Evolutionary conservation across 2,329 filamentous ascomycete genomes (phyloP), one percentile per base, ranked within the genome.

Genomic region (Dactylellina sp.): DNA sequence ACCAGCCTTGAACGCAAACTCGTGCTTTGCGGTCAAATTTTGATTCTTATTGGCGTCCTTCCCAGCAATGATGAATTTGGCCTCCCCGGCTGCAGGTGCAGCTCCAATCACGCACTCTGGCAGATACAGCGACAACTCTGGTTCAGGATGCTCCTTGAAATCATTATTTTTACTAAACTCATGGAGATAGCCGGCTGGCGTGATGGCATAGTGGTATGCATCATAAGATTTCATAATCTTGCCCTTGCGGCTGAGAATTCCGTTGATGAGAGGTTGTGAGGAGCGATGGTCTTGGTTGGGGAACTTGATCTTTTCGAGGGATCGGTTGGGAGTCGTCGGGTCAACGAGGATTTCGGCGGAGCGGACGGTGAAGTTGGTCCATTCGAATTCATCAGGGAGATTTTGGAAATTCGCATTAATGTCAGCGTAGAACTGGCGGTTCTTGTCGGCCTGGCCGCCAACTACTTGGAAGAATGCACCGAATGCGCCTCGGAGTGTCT

Each of bases 51-150:
- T 90, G 65, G 89, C 88, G 80, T 99, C 93, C 82, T 98, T 98
- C 81, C 95, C 95, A 84, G 97, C 97, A 81, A 99, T 86, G 79
- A 88, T 92, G 85, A 99, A 98, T 82, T 96, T 97, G 61, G 91
- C 93, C 76, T 85, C 88, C 11, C 87, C 86, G 0, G 83, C 79
- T 14, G 76, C 72, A 1, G 76, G 76, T 28, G 88, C 81, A 20
- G 84, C 85, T 68, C 93, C 92, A 66, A 98, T 87, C 49, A 89
- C 82, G 78, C 94, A 96, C 78, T 99, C 95, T 9, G 95, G 93
- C 0, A 99, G 88, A 81, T 94, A 98, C 77, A 99, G 88, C 12
- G 91, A 95, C 42, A 95, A 84, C 80, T 99, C 94, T 0, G 95
- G 94, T 65, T 86, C 85, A 7, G 92, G 92, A 75, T 96, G 92